phyloP scores from a whole-genome alignment of 257 asterid genomes.

The Agastache rugosa region DNA sequence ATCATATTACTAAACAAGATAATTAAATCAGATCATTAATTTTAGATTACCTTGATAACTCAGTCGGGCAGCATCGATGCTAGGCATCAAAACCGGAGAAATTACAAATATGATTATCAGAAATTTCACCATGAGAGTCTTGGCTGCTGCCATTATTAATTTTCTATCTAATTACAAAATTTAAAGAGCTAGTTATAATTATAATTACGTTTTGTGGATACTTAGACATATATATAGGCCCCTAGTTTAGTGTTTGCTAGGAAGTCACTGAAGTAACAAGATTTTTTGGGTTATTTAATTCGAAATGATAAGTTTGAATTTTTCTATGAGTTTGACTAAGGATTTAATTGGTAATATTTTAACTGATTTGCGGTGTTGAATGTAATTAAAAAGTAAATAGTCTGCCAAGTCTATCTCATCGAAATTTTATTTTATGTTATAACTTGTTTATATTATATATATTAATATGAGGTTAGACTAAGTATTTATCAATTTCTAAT shows the following conservation, averaged over 20 bases:
- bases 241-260: neutral
- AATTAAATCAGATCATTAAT: too few relatives aligned
- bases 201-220: neutral
- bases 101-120: neutral
- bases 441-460: too few relatives aligned
- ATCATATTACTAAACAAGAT: neutral
- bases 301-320: neutral
- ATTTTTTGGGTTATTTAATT: too few relatives aligned
- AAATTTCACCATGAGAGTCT: neutral
- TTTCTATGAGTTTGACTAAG: neutral
- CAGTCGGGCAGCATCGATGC: neutral
- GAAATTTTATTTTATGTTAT: too few relatives aligned
- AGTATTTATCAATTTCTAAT: too few relatives aligned
- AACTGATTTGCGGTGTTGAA: too few relatives aligned
- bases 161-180: neutral
- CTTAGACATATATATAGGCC: neutral
- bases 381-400: neutral
- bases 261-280: neutral
- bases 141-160: neutral
- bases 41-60: neutral
- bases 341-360: too few relatives aligned
- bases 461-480: too few relatives aligned
- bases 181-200: neutral
- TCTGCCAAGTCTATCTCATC: too few relatives aligned
- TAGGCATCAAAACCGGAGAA: neutral